Evolutionary conservation across 768 basidiomycete species (phyloP).

Genomic region (Boletus tomentosulus): DNA sequence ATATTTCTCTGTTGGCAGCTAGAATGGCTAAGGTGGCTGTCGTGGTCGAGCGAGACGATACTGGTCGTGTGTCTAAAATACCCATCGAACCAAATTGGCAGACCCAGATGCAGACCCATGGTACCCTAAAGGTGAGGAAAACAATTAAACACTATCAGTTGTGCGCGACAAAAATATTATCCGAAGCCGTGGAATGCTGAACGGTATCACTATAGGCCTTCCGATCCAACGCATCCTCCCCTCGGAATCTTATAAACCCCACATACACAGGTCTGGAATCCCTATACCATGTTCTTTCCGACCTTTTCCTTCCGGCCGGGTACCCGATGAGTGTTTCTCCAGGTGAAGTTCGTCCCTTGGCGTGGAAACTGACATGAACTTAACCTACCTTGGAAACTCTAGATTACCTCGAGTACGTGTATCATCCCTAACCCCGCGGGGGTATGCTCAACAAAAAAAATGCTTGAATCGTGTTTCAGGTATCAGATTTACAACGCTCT

Average conservation of each 20-base stretch:
- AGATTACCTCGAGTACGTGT: slow-evolving; percentile 55
- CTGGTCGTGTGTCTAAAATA: slow-evolving; percentile 16
- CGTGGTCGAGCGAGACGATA: slow-evolving; percentile 21
- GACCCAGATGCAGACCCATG: not conserved
- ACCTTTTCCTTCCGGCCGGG: slow-evolving; percentile 57
- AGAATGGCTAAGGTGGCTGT: slow-evolving; percentile 1
- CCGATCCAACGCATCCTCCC: not conserved
- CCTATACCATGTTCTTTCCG: slow-evolving; percentile 17
- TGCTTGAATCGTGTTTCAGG: slow-evolving; percentile 30
- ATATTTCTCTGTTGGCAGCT: not conserved
- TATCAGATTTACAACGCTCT: slow-evolving; percentile 64
- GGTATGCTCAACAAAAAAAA: slow-evolving; percentile 2
- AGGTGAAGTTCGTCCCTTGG: slow-evolving; percentile 33
- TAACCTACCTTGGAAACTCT: not conserved
- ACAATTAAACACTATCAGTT: not conserved
- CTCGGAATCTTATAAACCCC: not conserved
- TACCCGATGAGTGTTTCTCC: slow-evolving; percentile 59
- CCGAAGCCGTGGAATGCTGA: slow-evolving; percentile 4
- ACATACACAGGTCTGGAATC: not conserved
- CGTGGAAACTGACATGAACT: not conserved
- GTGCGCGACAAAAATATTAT: not conserved
- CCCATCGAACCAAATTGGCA: slow-evolving; percentile 7
- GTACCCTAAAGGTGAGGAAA: slow-evolving; percentile 16
- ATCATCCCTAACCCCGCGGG: not conserved
- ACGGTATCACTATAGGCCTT: not conserved